These are phyloP conservation scores for Plasmodiophora brassicae DNA, from an alignment of 208 protist species.

Conservation along the genomic window DNA sequence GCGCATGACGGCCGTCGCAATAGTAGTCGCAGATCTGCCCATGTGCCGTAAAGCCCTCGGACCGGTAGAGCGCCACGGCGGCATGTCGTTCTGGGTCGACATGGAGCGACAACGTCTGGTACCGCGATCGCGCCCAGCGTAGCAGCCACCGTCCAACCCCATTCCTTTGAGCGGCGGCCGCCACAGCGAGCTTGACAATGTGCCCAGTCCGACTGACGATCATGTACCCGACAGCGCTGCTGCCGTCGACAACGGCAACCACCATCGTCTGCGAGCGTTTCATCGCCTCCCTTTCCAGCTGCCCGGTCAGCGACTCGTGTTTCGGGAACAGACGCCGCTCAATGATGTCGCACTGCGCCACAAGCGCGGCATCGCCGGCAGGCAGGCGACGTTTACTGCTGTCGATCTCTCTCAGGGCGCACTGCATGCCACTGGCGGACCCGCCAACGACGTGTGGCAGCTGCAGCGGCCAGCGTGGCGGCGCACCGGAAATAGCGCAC, in stretches of 20 bases:
- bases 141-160: not conserved
- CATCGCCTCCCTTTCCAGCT: not conserved
- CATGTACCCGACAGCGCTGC: not conserved
- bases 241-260: not conserved
- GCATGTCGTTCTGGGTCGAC: not conserved
- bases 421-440: no score
- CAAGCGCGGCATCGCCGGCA: not conserved
- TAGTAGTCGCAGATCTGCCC: not conserved
- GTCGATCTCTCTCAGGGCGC: no score
- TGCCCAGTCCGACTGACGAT: not conserved
- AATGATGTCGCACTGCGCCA: not conserved
- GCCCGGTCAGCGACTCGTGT: not conserved
- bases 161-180: not conserved
- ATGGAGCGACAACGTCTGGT: not conserved
- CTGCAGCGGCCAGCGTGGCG: no score
- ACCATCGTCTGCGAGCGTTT: not conserved
- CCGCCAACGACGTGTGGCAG: no score
- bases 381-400: no score
- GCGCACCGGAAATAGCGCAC: no score
- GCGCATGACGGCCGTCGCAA: not conserved
- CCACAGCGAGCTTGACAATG: not conserved
- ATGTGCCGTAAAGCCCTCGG: not conserved
- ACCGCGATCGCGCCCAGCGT: not conserved
- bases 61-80: not conserved
- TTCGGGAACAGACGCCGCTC: conserved; percentile 9